Evolutionary conservation across 345 rosid species (phyloP).

Genomic region (Kandelia obovata): DNA sequence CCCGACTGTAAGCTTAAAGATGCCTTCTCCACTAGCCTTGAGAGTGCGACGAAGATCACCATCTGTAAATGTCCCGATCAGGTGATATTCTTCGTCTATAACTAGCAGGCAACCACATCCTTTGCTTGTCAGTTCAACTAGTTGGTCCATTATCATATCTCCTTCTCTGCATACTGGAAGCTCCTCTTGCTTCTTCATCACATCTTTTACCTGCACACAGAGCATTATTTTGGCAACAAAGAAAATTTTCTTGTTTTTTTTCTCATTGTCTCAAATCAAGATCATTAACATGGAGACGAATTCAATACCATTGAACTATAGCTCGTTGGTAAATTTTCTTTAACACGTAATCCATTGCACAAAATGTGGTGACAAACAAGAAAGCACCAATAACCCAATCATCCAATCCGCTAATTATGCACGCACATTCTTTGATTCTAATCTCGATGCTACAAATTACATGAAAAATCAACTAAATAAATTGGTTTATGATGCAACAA

Average conservation of each 20-base stretch:
- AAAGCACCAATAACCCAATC: background rate
- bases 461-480: too few species aligned
- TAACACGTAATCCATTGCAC: too few species aligned
- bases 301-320: too few species aligned
- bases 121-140: conserved; percentile 85
- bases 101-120: conserved; percentile 97
- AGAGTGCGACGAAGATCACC: conserved; percentile 95
- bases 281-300: too few species aligned
- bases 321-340: too few species aligned
- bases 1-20: conserved; percentile 88
- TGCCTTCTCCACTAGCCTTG: conserved; percentile 79
- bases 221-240: background rate
- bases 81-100: conserved; percentile 49
- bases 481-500: too few species aligned
- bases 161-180: conserved; percentile 87
- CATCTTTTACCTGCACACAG: conserved; percentile 63
- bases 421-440: background rate
- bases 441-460: too few species aligned
- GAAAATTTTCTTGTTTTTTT: background rate
- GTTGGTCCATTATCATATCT: conserved; percentile 89
- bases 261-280: too few species aligned
- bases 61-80: conserved; percentile 91
- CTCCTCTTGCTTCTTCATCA: conserved; percentile 88
- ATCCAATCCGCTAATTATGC: background rate
- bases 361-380: too few species aligned